Base-by-base conservation (phyloP, 2,329 filamentous ascomycete species). In the Tolypocladium endophyticum region DNA sequence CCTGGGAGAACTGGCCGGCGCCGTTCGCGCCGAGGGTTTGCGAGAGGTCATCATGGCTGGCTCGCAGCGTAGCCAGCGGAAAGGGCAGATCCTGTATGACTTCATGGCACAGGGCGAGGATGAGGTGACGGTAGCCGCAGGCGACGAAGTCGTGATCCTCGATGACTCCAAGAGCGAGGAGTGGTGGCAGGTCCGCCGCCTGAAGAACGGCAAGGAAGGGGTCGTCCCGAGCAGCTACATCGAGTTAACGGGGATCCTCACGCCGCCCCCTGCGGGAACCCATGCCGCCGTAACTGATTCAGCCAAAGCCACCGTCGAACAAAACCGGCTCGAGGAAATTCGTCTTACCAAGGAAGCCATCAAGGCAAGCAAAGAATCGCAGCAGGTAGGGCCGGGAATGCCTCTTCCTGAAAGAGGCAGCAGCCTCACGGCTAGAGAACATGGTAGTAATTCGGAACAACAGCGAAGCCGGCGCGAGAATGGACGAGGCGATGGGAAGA, bases 221-320 rank as follows among this genome's bases (percentile, higher is more conserved):
- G 94, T 99, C 33, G 92, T 99, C 11, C 94, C 94, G 18, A 94
- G 92, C 78, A 96, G 91, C 74, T 99, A 97, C 69, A 87, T 99
- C 66, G 93, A 99, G 72, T 79, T 96, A 58, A 92, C 86, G 28
- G 91, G 90, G 59, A 82, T 83, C 16, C 73, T 87, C 30, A 72
- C 81, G 11, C 75, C 81, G 5, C 76, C 81, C 41, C 73, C 79
- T 33, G 67, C 80, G 45, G 76, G 79, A 16, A 53, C 23, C n/a
- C 30, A 28, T 14, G 60, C 71, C 12, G 60, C 71, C 14, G 85
- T 85, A 9, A 67, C 87, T 59, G 79, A 76, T 65, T 73, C 77
- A 8, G 76, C 77, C 55, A 77, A 70, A 68, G 91, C 89, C 9
- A 83, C 81, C 0, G 87, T 95, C 54, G 88, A 95, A 68, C 89